Percentiles rank a stretch among this genome's conserved stretches.
Evolutionary conservation across 257 asterid species (phyloP).

Genomic region (Solanum ossicruentum): DNA sequence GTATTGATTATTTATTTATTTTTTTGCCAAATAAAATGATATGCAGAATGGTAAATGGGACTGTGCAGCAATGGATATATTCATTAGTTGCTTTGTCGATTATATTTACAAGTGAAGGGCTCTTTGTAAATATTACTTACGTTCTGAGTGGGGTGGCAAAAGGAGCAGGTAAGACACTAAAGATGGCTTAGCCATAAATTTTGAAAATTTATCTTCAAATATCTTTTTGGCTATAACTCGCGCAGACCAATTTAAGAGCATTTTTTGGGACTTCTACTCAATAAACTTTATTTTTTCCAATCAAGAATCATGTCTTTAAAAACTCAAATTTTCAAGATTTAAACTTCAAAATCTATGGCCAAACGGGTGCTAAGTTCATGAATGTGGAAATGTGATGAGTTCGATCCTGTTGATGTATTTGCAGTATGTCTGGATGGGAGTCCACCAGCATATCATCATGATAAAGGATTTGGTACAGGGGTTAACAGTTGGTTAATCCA

Average conservation of each 20-base stretch:
- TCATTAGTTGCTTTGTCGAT: conserved; percentile 7
- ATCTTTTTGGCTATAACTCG: no score
- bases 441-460: conserved; percentile 66
- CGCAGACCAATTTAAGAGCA: neutral
- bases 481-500: conserved; percentile 53
- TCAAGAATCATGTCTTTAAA: neutral
- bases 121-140: conserved; percentile 32
- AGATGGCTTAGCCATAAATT: neutral
- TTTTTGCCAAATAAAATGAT: neutral
- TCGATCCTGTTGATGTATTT: neutral
- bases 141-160: conserved; percentile 41
- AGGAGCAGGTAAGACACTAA: conserved; percentile 53
- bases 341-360: neutral
- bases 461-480: conserved; percentile 47
- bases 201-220: neutral
- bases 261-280: neutral
- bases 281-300: neutral
- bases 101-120: conserved; percentile 10
- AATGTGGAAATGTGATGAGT: neutral
- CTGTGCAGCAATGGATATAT: conserved; percentile 15
- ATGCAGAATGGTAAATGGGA: conserved; percentile 25
- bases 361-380: neutral
- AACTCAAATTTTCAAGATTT: neutral
- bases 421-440: conserved; percentile 79
- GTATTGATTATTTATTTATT: neutral